Base-by-base conservation (phyloP, 2,329 filamentous ascomycete genomes). In the Xylaria polymorpha region DNA sequence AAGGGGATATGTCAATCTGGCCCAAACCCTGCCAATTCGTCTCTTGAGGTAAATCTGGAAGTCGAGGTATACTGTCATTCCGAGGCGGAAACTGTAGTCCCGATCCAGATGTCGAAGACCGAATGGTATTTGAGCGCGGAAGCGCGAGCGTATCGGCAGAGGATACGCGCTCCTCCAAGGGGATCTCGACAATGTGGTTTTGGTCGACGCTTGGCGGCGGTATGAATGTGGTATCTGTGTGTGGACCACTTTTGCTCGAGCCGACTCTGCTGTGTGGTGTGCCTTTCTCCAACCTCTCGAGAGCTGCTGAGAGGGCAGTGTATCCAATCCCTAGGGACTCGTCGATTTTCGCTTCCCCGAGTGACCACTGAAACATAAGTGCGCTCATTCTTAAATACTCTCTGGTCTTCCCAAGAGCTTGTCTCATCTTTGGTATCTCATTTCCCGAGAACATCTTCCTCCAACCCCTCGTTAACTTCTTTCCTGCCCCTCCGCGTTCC, bases 261-360 rank as follows among this genome's bases (percentile, higher is more conserved):
- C 56, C 22, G 18, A 43, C 22, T 20, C 39, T 59, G 39, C 37
- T 59, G 22, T 41, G 39, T 0, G 78, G 72, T 43, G 73, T 75
- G 25, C 72, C 73, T 63, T 76, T 76, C 60, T 78, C 78, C 69
- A 88, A 79, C 64, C 85, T 83, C 53, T 90, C 87, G 12, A 92
- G 83, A 3, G 90, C 90, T 10, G 90, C 89, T 0, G 88, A 86
- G 8, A 92, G 83, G 4, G 89, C 89, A 1, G 89, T 89, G 75
- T 91, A 92, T 51, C 90, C 90, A 55, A 91, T 90, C 20, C 89
- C 88, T 50, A 88, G 84, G 14, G 88, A 85, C 18, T 85, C 85
- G 72, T 91, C 88, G 18, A 87, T 85, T 75, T 85, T 87, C 22
- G 84, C 83, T 37, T 84, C 84, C 9, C 88, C 88, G 3, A 91